Evolutionary conservation across 2,329 filamentous ascomycete species (phyloP).

Genomic region (Ophiocordyceps camponoti-floridani): DNA sequence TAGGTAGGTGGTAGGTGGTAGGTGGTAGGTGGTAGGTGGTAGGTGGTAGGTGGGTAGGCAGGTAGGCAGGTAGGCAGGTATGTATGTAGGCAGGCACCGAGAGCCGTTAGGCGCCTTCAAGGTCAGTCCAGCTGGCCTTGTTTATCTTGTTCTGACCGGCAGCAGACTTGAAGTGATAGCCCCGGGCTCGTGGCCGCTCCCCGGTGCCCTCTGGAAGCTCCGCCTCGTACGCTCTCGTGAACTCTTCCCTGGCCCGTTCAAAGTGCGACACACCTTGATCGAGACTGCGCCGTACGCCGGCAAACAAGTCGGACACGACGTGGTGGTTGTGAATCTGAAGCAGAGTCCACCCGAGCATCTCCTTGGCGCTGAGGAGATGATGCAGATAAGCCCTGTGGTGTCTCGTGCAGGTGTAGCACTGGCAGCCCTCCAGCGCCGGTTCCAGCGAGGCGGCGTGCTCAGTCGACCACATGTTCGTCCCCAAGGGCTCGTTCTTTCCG

Average conservation of each 20-base stretch:
- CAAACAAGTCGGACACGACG: conserved; percentile 56
- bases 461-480: conserved; percentile 59
- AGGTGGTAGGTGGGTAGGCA: background rate
- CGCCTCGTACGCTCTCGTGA: conserved; percentile 41
- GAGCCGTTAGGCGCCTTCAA: conserved; percentile 11
- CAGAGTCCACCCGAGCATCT: conserved; percentile 92
- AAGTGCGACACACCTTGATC: conserved; percentile 37
- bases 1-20: too few relatives aligned
- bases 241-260: conserved; percentile 25
- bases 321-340: conserved; percentile 85
- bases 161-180: conserved; percentile 64
- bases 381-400: conserved; percentile 80
- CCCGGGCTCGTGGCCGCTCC: conserved; percentile 59
- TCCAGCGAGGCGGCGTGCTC: conserved; percentile 41
- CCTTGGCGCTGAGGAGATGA: conserved; percentile 74
- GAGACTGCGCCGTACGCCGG: conserved; percentile 48
- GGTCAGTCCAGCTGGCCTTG: conserved; percentile 44
- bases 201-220: conserved; percentile 59
- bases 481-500: conserved; percentile 31
- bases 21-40: too few relatives aligned
- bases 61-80: background rate
- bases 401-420: conserved; percentile 65
- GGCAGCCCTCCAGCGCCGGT: conserved; percentile 46
- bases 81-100: too few relatives aligned
- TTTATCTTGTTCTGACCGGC: conserved; percentile 51